phyloP scores from a whole-genome alignment of 2,329 filamentous ascomycete species.

The Alternaria consortialis region DNA sequence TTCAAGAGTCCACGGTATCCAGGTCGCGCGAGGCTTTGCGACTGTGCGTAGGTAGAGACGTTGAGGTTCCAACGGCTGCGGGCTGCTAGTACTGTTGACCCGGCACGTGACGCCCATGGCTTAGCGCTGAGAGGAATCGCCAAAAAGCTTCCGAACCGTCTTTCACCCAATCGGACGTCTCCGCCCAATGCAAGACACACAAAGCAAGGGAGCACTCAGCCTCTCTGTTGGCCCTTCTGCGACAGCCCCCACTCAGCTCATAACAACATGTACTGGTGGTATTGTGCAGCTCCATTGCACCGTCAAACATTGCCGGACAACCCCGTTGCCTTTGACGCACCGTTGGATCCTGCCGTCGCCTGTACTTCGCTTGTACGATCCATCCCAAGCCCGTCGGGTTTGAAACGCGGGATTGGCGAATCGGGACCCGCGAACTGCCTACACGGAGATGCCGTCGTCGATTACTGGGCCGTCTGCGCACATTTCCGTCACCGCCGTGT shows the following conservation, averaged over 20 bases:
- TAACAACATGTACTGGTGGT: background rate
- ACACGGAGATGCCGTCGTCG: conserved; percentile 8
- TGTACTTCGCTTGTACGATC: conserved; percentile 6
- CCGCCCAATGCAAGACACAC: conserved; percentile 4
- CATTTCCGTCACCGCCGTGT: conserved; percentile 3
- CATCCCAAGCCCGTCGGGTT: conserved; percentile 1
- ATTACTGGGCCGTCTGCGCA: conserved; percentile 2
- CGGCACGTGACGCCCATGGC: conserved; percentile 12
- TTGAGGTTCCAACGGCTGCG: conserved; percentile 31
- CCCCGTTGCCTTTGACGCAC: conserved; percentile 7
- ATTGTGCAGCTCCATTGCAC: conserved; percentile 9
- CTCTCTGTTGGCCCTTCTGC: conserved; percentile 13
- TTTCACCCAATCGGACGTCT: conserved; percentile 13
- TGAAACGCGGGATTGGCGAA: conserved; percentile 10
- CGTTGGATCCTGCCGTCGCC: conserved; percentile 8
- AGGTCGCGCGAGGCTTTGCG: conserved; percentile 20
- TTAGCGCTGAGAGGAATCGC: conserved; percentile 6
- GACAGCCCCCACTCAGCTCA: conserved; percentile 1
- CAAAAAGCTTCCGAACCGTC: conserved; percentile 9
- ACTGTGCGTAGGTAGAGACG: conserved; percentile 36
- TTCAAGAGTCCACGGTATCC: conserved; percentile 16
- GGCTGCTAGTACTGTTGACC: conserved; percentile 18
- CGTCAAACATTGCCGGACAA: conserved; percentile 3
- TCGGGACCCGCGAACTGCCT: conserved; percentile 4
- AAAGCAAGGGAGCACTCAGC: conserved; percentile 10